Base-by-base conservation (phyloP, 1,284 basidiomycete genomes). In the Microstroma glucosiphilum region DNA sequence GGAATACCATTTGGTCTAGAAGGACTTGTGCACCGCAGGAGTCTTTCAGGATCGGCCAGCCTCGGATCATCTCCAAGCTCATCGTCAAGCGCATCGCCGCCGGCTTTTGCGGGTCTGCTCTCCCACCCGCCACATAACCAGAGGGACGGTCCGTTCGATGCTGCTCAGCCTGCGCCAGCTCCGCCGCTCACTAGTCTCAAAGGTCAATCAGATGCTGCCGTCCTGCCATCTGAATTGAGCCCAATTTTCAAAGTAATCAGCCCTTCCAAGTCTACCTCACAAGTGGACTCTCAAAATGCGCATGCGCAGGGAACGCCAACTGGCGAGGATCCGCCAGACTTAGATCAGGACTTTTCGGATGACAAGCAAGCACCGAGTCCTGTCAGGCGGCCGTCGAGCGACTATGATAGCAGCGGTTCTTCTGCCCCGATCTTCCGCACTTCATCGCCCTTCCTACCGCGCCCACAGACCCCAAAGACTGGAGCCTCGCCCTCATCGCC, bases 381-480 rank as follows among this genome's bases (percentile, higher is more conserved):
- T 43, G 59, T 61, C 1, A 58, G 49, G 25, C 59, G 57, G 40
- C n/a, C 42, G 9, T 54, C 56, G 21, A 61, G 67, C 65, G 63
- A 65, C 12, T 60, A 51, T 30, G 67, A 67, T 56, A 63, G 65
- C n/a, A 48, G 56, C 53, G 58, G 58, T n/a, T 67, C 69, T 21
- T 65, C 66, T 67, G 65, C 43, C 64, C 66, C 2, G 62, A 65
- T 15, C 66, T 61, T 12, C 68, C 63, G 21, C 68, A 64, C n/a
- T 68, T 65, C 19, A 59, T 64, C 40, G 66, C 67, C 62, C 66
- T 67, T 49, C 64, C 30, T 37, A 9, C 30, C 30, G 3, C 30
- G 67, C 59, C 64, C 64, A 48, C 46, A 48, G 46, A 23, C 23
- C 46, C n/a, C 46, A 48, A 48, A 21, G 37, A 26, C 13, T 40